Evolutionary conservation across 2,329 filamentous ascomycete species (phyloP).

Genomic region (Colletotrichum coccodes): DNA sequence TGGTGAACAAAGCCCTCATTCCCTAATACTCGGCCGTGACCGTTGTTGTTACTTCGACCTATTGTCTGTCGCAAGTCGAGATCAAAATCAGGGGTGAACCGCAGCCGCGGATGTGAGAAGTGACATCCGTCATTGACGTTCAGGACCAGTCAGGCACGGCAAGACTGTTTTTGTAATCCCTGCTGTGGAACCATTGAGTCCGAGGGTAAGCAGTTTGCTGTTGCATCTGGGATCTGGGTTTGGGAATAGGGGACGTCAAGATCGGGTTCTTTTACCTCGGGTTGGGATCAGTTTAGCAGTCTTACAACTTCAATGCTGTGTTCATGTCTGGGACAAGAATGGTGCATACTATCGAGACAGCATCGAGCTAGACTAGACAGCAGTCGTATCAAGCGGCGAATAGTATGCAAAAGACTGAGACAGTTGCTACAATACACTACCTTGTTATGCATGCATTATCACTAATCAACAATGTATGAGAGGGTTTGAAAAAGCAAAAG

Average conservation of each 20-base stretch:
- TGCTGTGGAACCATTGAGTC: background rate
- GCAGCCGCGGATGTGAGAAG: slow-evolving; percentile 23
- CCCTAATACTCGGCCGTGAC: background rate
- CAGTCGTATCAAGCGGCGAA: no score
- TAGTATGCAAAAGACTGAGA: no score
- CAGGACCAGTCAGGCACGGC: background rate
- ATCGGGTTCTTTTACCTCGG: background rate
- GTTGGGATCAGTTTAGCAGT: background rate
- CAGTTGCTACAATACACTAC: no score
- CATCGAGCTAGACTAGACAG: no score
- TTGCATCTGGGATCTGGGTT: background rate
- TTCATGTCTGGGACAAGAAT: background rate
- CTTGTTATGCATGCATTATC: background rate
- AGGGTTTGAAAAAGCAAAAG: background rate
- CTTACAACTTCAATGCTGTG: background rate
- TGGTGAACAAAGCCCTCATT: background rate
- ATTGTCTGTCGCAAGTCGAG: background rate
- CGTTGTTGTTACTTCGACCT: background rate
- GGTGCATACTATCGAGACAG: background rate
- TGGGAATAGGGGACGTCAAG: background rate
- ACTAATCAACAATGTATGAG: background rate
- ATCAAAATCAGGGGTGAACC: slow-evolving; percentile 27
- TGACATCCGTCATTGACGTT: slow-evolving; percentile 17
- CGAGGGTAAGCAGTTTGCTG: background rate
- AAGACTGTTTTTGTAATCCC: background rate